Evolutionary conservation across 371 early-diverging fungal genomes (phyloP), one percentile per base, ranked within the genome.

Genomic region (Nematocida sp.): DNA sequence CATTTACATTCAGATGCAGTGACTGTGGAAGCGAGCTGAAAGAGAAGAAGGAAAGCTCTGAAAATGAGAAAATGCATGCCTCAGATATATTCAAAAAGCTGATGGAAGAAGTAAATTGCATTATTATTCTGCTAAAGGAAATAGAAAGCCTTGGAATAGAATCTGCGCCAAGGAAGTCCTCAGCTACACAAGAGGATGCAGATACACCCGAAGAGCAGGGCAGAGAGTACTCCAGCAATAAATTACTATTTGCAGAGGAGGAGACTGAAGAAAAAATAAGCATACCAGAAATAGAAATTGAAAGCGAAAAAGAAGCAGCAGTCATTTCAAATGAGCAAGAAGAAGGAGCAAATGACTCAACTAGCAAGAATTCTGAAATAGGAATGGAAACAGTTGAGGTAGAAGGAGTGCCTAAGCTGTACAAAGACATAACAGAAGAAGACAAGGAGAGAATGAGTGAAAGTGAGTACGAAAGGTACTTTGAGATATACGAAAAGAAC

Each of bases 381-480:
- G 78, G 60, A 72, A 72, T 42, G 72, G 55, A 58, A 76, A 58
- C 9, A 25, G n/a, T 87, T 13, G 73, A 5, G n/a, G 87, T 88
- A 3, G 67, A 74, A 62, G 87, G 86, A 25, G 76, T 73, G 13
- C 13, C 47, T 50, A 88, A 86, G 62, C n/a, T 3, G 33, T 84
- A 84, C 72, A 40, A 7, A 44, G 85, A 85, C 33, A 66, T 88
- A n/a, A 88, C 88, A 39, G 87, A 87, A 58, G 84, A 83, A 46
- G 88, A 88, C 75, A 84, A 85, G 71, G 88, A 88, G 42, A 67
- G 61, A 42, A 88, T 88, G 88, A 82, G 58, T 40, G 87, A 87
- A 62, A 83, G 83, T 18, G 88, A 88, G 71, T 88, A 88, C 72
- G 86, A 86, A 58, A 83, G 76, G 62, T 88, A 88, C 83, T 88